Conservation (phyloP, 306 rosid species). For the Dryas alaskensis region DNA sequence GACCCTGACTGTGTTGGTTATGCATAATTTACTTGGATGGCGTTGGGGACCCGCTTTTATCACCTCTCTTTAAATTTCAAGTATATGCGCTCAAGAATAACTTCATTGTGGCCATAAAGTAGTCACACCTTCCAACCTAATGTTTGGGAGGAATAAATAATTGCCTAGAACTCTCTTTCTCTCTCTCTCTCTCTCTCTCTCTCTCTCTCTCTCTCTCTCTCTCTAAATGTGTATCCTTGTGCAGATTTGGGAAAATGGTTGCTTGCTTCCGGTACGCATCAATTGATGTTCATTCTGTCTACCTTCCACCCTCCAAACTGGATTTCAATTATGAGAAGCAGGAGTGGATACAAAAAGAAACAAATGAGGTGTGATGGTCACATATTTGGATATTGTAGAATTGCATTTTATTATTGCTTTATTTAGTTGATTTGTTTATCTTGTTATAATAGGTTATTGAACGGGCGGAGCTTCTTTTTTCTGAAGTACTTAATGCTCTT, state of each 20-base stretch:
- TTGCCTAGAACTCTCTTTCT: not conserved
- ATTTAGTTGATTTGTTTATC: slow-evolving; percentile 19
- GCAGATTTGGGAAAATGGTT: slow-evolving; percentile 92
- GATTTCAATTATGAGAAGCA: slow-evolving; percentile 59
- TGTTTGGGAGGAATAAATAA: not conserved
- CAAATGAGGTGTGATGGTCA: slow-evolving; percentile 59
- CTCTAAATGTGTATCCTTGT: not conserved
- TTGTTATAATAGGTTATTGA: slow-evolving; percentile 61
- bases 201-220: not conserved
- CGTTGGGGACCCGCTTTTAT: not conserved
- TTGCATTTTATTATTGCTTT: not conserved
- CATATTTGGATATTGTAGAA: slow-evolving; percentile 21
- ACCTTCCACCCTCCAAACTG: slow-evolving; percentile 73
- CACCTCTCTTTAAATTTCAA: not conserved
- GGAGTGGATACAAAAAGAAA: slow-evolving; percentile 83
- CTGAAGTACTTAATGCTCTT: slow-evolving; percentile 75
- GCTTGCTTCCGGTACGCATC: slow-evolving; percentile 98
- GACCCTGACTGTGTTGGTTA: not conserved
- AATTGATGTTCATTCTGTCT: slow-evolving; percentile 81
- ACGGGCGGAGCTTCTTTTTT: slow-evolving; percentile 71
- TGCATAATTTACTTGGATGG: not conserved
- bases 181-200: not conserved
- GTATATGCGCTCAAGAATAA: not conserved
- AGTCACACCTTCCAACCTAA: slow-evolving; percentile 2
- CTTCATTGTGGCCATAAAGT: not conserved